Conservation (phyloP, 345 rosid genomes). For the Lenwebbia sp. region DNA sequence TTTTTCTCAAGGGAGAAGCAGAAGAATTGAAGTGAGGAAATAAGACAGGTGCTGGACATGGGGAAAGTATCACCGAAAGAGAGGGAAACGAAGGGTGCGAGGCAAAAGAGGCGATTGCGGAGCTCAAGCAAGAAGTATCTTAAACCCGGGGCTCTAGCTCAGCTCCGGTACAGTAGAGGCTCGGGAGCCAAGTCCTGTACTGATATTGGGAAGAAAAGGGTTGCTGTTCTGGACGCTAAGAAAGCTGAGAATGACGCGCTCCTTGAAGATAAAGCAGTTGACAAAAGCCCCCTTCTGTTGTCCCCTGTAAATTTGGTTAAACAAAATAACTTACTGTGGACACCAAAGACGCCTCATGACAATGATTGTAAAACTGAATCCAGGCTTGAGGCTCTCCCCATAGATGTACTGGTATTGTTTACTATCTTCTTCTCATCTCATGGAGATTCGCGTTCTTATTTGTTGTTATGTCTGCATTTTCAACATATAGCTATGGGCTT, state of each 20-base stretch:
- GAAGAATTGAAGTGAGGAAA: background rate
- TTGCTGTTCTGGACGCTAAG: conserved; percentile 35
- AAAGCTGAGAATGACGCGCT: conserved; percentile 16
- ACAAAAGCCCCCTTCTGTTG: conserved; percentile 39
- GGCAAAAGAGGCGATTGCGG: conserved; percentile 46
- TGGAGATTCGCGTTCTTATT: background rate
- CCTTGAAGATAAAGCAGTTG: conserved; percentile 16
- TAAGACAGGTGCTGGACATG: conserved; percentile 12
- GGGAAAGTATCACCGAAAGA: conserved; percentile 65
- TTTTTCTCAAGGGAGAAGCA: background rate
- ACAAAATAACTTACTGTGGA: conserved; percentile 33
- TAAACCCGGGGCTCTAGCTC: conserved; percentile 86
- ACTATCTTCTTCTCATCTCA: background rate
- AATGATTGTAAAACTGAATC: conserved; percentile 53
- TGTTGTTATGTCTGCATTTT: background rate
- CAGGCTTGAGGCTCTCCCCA: conserved; percentile 71
- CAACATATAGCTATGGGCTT: background rate
- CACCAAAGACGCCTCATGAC: conserved; percentile 69
- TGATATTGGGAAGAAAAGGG: conserved; percentile 66
- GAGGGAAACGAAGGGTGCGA: conserved; percentile 19
- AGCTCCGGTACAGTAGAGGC: conserved; percentile 41
- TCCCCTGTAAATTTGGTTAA: conserved; percentile 49
- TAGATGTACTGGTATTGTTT: conserved; percentile 67
- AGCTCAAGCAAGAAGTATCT: conserved; percentile 48
- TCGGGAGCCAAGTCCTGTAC: conserved; percentile 50